These are phyloP conservation scores for Colletotrichum destructivum DNA, from an alignment of 2,329 filamentous ascomycete species.

Conservation along the genomic window DNA sequence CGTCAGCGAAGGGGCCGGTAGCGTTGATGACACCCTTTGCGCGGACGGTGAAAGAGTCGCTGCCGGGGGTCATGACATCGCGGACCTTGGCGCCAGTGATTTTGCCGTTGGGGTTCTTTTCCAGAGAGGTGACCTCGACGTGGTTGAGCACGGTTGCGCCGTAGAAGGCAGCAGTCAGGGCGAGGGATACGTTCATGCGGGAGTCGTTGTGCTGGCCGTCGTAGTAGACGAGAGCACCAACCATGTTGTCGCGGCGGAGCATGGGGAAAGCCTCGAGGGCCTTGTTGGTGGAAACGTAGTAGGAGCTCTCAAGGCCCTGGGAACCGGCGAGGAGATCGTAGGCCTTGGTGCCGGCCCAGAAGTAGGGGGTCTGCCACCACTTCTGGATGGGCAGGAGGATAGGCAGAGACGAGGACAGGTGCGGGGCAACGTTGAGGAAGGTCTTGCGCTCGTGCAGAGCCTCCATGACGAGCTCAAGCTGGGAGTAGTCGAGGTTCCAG, in stretches of 20 bases:
- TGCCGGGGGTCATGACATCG: constrained; percentile 69
- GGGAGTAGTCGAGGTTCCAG: constrained; percentile 87
- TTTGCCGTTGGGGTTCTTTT: constrained; percentile 79
- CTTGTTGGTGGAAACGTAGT: constrained; percentile 84
- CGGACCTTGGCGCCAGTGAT: constrained; percentile 75
- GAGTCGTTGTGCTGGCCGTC: constrained; percentile 91
- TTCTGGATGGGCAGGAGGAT: constrained; percentile 87
- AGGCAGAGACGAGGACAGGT: constrained; percentile 84
- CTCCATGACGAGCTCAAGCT: constrained; percentile 86
- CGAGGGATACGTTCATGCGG: constrained; percentile 88
- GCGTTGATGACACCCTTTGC: constrained; percentile 89
- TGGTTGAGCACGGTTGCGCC: constrained; percentile 87
- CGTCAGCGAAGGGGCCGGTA: constrained; percentile 86
- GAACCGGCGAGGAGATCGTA: constrained; percentile 87
- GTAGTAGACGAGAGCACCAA: constrained; percentile 88
- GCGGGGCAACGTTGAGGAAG: constrained; percentile 86
- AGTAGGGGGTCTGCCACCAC: constrained; percentile 87
- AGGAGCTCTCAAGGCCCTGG: constrained; percentile 87
- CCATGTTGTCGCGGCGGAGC: constrained; percentile 79
- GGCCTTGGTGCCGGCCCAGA: constrained; percentile 80
- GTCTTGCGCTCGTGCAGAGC: constrained; percentile 87
- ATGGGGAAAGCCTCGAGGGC: constrained; percentile 85
- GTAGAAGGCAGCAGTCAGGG: constrained; percentile 84
- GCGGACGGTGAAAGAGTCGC: constrained; percentile 78
- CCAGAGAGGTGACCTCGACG: constrained; percentile 81